Conservation (phyloP, 345 rosid species). For the Turnera subulata region DNA sequence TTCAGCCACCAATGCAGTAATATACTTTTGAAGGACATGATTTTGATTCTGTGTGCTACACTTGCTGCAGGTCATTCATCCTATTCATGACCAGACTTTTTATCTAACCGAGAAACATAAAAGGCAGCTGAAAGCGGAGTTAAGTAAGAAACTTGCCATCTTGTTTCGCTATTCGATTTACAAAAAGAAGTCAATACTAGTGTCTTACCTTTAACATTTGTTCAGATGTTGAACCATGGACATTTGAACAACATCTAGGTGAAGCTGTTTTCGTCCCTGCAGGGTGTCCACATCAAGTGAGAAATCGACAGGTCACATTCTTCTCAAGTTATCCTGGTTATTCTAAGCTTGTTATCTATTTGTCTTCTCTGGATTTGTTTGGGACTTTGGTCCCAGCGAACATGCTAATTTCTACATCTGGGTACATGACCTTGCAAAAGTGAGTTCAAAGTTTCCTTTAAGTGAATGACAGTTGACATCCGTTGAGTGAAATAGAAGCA, state of each 20-base stretch:
- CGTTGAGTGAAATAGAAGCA: too few relatives aligned
- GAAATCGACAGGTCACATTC: not conserved
- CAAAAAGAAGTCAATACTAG: not conserved
- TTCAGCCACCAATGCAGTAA: not conserved
- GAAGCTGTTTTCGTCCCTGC: conserved; percentile 4
- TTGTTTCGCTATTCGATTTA: not conserved
- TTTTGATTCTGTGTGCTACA: not conserved
- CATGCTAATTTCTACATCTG: too few relatives aligned
- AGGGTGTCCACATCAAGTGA: conserved; percentile 6
- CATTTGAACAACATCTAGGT: conserved; percentile 1
- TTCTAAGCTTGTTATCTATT: not conserved
- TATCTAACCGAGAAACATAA: conserved; percentile 12
- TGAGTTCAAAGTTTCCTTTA: too few relatives aligned
- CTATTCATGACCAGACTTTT: conserved; percentile 14
- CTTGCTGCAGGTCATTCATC: conserved; percentile 6
- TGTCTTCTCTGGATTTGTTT: not conserved
- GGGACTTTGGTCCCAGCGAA: not conserved
- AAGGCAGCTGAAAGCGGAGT: conserved; percentile 16
- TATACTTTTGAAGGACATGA: too few relatives aligned
- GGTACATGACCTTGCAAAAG: too few relatives aligned
- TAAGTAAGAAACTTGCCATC: not conserved
- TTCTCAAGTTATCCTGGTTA: not conserved
- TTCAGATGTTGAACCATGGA: conserved; percentile 5
- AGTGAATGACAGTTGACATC: too few relatives aligned
- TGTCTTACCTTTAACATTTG: not conserved